Evolutionary conservation across 441 rosid species (phyloP).

Genomic region (Melastoma candidum): DNA sequence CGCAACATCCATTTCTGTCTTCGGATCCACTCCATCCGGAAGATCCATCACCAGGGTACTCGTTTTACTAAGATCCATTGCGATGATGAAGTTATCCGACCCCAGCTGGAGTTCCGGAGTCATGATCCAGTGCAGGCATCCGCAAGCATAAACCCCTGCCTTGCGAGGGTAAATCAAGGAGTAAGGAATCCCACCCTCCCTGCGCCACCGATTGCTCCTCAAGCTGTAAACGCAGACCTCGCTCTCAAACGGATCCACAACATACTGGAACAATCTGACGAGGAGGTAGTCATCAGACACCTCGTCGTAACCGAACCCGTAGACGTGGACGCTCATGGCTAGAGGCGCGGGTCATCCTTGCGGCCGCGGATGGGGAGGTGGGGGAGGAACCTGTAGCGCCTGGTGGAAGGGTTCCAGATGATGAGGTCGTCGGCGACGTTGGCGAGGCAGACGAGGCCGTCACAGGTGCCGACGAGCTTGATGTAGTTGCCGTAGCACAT

Average conservation of each 20-base stretch:
- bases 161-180: slow-evolving; percentile 41
- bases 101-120: slow-evolving; percentile 39
- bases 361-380: slow-evolving; percentile 19
- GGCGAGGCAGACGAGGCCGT: slow-evolving; percentile 42
- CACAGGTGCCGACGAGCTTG: slow-evolving; percentile 41
- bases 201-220: slow-evolving; percentile 43
- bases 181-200: slow-evolving; percentile 17
- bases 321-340: slow-evolving; percentile 34
- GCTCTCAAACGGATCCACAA: slow-evolving; percentile 32
- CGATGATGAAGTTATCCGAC: slow-evolving; percentile 23
- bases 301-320: slow-evolving; percentile 57
- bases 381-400: slow-evolving; percentile 31
- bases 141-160: slow-evolving; percentile 44
- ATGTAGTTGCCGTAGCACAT: slow-evolving; percentile 36
- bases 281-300: slow-evolving; percentile 37
- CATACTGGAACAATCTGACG: slow-evolving; percentile 41
- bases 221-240: slow-evolving; percentile 46
- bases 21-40: slow-evolving; percentile 27
- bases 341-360: slow-evolving; percentile 14
- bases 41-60: slow-evolving; percentile 22
- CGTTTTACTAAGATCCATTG: slow-evolving; percentile 46
- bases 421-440: slow-evolving; percentile 43
- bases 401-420: slow-evolving; percentile 39
- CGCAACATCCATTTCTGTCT: slow-evolving; percentile 44
- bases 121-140: slow-evolving; percentile 48